Conservation (phyloP, 495 filamentous ascomycete species). For the Cercophora scortea region DNA sequence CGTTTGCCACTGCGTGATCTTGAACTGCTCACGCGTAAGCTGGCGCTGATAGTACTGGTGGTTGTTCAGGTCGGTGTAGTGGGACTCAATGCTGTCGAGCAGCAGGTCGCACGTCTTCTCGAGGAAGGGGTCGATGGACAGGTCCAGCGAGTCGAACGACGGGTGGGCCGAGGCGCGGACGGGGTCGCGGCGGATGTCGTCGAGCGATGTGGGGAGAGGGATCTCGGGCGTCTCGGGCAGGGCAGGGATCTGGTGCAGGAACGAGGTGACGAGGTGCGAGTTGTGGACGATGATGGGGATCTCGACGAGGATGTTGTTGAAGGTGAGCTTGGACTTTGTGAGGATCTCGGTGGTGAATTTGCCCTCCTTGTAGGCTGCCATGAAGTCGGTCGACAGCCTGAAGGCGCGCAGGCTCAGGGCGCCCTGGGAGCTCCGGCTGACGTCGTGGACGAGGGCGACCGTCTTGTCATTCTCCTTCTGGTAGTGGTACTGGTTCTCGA, state of each 20-base stretch:
- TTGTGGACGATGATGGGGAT: constrained; percentile 91
- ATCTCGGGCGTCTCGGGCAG: constrained; percentile 52
- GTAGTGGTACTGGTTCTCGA: constrained; percentile 97
- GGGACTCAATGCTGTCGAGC: constrained; percentile 90
- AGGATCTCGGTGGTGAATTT: constrained; percentile 96
- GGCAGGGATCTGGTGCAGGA: constrained; percentile 74
- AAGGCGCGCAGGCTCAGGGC: constrained; percentile 85
- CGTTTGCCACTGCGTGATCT: constrained; percentile 90
- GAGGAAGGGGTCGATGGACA: constrained; percentile 95
- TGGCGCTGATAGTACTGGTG: constrained; percentile 97
- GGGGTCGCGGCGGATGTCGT: constrained; percentile 54
- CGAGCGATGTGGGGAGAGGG: constrained; percentile 65
- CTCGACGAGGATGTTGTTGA: constrained; percentile 90
- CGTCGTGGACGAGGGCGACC: constrained; percentile 91
- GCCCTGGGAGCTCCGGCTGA: constrained; percentile 86
- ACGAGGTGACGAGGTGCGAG: constrained; percentile 91
- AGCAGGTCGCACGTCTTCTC: constrained; percentile 96
- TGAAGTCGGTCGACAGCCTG: constrained; percentile 79
- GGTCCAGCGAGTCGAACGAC: constrained; percentile 80
- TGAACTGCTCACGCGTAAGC: constrained; percentile 88
- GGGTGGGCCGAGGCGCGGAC: constrained; percentile 63
- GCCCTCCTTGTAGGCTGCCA: constrained; percentile 86
- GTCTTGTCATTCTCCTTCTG: constrained; percentile 93
- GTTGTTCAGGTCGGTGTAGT: constrained; percentile 98
- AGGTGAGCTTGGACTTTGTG: constrained; percentile 83